Evolutionary conservation across 108 stramenopile genomes (phyloP), one percentile per base, ranked within the genome.

Genomic region (Cyclotella cryptica): DNA sequence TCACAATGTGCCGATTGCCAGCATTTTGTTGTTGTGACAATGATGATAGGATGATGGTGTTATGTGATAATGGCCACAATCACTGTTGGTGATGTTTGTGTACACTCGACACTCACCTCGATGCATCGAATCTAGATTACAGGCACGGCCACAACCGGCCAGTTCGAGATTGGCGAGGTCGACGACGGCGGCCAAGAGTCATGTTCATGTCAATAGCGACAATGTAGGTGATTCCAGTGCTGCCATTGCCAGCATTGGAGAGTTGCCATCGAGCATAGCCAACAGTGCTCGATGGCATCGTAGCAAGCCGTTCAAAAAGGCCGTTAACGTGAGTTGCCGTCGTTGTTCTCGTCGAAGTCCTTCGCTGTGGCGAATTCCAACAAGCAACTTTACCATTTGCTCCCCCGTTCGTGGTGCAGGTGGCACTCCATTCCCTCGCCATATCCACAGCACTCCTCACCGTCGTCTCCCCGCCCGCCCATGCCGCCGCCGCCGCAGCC

Each of bases 401-500:
- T 35, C 35, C 2, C 35, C 35, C 35, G 4, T 35, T 35, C n/a
- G n/a, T 35, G 35, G 6, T 6, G 6, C 35, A 35, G 35, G 4
- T 35, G 35, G 35, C 35, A 2, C 35, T 35, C 35, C 35, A 6
- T 35, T 35, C 35, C 35, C 35, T 35, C 35, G 35, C 35, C 35
- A 6, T 35, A 35, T 35, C 35, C 35, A 6, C 35, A 6, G 69
- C 81, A 45, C 39, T 82, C 43, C 30, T 74, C 51, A 55, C 66
- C 62, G 51, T 71, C 43, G 55, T 58, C 60, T 22, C 69, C 42
- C 42, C 54, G 51, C 62, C 83, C 11, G 72, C 83, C 13, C 51
- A 86, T 27, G 88, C 88, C n/a, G 89, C 89, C 21, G 84, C 74
- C 55, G 78, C 78, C 62, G 77, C 70, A 51, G 74, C 74, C 4